phyloP scores from a whole-genome alignment of 768 basidiomycete genomes.

The Pluteus cervinus region DNA sequence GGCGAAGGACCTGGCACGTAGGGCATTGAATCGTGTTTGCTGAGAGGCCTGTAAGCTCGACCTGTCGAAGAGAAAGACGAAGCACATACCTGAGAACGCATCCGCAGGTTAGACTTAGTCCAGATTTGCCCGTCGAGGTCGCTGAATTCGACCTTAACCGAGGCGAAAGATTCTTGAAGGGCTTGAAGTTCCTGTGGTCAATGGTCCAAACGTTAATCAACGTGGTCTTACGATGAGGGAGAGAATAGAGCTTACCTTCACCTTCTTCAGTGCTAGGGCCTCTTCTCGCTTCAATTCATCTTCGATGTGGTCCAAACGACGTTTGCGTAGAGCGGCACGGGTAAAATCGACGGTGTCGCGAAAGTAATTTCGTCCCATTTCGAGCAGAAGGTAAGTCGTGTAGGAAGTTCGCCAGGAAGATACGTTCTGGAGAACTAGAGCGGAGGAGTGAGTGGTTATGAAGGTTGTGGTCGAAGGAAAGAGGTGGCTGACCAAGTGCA shows the following conservation, averaged over 20 bases:
- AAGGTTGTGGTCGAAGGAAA: no score
- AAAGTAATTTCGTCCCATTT: no score
- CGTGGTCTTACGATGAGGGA: not conserved
- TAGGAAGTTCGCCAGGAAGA: no score
- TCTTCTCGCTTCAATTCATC: constrained; percentile 49
- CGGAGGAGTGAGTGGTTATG: no score
- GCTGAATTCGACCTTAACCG: constrained; percentile 55
- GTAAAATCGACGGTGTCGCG: no score
- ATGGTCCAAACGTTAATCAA: constrained; percentile 4
- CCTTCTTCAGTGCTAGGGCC: constrained; percentile 49
- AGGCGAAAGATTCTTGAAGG: constrained; percentile 38
- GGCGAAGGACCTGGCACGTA: constrained; percentile 1
- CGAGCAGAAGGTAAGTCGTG: no score
- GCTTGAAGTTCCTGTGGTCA: constrained; percentile 31
- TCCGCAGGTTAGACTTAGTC: constrained; percentile 30
- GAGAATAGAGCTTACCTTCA: constrained; percentile 35
- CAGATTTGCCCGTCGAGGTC: constrained; percentile 57
- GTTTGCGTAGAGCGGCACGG: constrained; percentile 42
- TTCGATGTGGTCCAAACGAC: constrained; percentile 41
- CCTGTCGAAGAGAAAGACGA: not conserved
- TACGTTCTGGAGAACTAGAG: no score
- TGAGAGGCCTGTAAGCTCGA: no score
- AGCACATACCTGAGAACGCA: constrained; percentile 17
- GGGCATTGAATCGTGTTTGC: constrained; percentile 1
- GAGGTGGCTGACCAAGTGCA: no score